Base-by-base conservation (phyloP, 1,284 basidiomycete species). In the Ganoderma meredithae region DNA sequence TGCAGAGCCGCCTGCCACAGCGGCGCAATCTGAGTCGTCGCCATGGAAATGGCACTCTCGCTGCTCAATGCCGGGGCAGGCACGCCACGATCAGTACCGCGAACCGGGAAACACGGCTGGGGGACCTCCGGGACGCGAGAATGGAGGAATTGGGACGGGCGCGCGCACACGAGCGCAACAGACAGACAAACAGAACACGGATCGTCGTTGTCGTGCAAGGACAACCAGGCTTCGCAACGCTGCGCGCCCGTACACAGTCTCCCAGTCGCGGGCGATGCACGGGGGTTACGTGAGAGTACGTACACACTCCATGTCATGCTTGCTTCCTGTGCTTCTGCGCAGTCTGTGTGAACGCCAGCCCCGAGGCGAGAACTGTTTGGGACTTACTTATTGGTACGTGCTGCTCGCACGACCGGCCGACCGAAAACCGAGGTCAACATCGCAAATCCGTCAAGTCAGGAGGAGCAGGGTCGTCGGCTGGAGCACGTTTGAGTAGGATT, bases 311-410 rank as follows among this genome's bases (percentile, higher is more conserved):
- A 22, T 64, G 36, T 27, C 47, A 13, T 5, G 47, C 10, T 1
- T 40, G 62, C 67, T 71, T 69, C 70, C 58, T 63, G 9, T 40
- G 55, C 65, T 68, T 71, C 66, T 66, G 64, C 67, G 67, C 67
- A 69, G 65, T 58, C 39, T 56, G 33, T 52, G 56, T 39, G 55
- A 59, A 60, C 43, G 63, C 53, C 25, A 55, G 55, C 55, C 31
- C 55, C 33, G 33, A 58, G 55, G n/a, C 10, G 17, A 33, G 31
- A 27, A 36, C 55, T 19, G 17, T 39, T 58, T 39, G 31, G 33
- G 12, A 36, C 19, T 33, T 58, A 58, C 33, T 55, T 55, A 17
- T 33, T 33, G 33, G 31, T 58, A 33, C 15, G 33, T 7, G 55
- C 7, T 33, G 19, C 55, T 58, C 55, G 55, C 55, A 58, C 33